phyloP scores from a whole-genome alignment of 257 asterid species.

The Fraxinus americana region DNA sequence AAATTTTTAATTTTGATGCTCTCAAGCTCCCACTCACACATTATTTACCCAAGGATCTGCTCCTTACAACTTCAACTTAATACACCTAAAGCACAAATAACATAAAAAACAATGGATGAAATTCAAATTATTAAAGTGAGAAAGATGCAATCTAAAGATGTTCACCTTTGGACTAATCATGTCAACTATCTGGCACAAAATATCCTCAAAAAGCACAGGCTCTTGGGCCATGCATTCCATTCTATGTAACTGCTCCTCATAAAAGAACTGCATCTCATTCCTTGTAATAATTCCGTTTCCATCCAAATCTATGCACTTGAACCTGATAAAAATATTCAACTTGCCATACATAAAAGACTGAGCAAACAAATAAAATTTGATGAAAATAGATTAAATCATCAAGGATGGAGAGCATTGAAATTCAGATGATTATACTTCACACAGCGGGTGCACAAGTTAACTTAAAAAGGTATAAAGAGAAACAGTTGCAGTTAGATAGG shows the following conservation, averaged over 20 bases:
- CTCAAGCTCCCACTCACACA: constrained; percentile 18
- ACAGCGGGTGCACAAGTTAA: neutral
- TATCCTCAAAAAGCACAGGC: constrained; percentile 99
- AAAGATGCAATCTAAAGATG: constrained; percentile 17
- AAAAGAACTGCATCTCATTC: constrained; percentile 96
- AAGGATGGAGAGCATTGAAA: neutral
- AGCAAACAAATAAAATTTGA: neutral
- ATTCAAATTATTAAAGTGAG: neutral
- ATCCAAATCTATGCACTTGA: constrained; percentile 98
- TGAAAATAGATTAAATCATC: neutral
- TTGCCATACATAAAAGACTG: neutral
- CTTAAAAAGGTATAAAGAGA: neutral
- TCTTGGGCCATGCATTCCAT: constrained; percentile 99
- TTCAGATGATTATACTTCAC: neutral
- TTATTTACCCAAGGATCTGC: constrained; percentile 16
- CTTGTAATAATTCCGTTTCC: constrained; percentile 92
- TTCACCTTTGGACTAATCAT: constrained; percentile 93
- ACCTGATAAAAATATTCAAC: constrained; percentile 56
- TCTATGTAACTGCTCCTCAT: constrained; percentile 98
- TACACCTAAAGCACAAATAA: constrained; percentile 16
- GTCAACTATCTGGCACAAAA: constrained; percentile 96
- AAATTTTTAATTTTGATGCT: constrained; percentile 3
- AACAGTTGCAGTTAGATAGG: neutral
- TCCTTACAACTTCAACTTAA: constrained; percentile 3
- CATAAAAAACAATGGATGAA: constrained; percentile 1